These are phyloP conservation scores for Neocucurbitaria cava DNA, from an alignment of 2,329 filamentous ascomycete genomes.

Conservation along the genomic window DNA sequence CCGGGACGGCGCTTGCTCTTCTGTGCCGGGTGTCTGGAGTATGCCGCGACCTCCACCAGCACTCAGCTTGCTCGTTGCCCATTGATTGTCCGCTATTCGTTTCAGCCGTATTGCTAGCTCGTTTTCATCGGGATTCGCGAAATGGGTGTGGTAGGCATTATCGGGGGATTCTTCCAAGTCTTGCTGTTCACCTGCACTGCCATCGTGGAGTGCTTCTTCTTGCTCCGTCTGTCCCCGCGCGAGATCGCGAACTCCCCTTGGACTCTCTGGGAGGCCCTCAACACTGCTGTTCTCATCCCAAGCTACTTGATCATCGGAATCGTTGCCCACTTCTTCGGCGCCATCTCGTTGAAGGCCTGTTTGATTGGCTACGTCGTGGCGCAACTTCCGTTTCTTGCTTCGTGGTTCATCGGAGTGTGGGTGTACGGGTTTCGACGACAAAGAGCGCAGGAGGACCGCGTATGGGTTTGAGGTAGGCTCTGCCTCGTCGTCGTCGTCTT, in stretches of 20 bases:
- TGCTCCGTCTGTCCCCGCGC: not conserved
- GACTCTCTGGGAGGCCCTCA: not conserved
- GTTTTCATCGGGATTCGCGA: conserved; percentile 70
- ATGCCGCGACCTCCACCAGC: conserved; percentile 36
- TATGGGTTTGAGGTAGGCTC: conserved; percentile 56
- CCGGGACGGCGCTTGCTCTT: conserved; percentile 21
- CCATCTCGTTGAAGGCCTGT: not conserved
- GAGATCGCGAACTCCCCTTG: not conserved
- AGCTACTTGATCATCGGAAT: not conserved
- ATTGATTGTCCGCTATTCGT: conserved; percentile 56
- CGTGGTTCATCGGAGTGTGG: conserved; percentile 53
- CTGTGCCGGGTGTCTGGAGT: conserved; percentile 32
- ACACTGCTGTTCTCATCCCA: not conserved
- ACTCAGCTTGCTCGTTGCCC: conserved; percentile 53
- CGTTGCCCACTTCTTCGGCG: not conserved
- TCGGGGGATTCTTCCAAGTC: conserved; percentile 46
- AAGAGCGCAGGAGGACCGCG: conserved; percentile 63
- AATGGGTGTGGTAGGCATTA: conserved; percentile 85
- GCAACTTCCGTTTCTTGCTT: conserved; percentile 62
- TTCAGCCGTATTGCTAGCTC: conserved; percentile 61
- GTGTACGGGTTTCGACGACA: conserved; percentile 49
- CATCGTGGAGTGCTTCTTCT: conserved; percentile 1
- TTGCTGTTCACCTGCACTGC: not conserved
- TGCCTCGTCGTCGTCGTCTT: conserved; percentile 33
- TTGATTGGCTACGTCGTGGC: conserved; percentile 20